A percentile compares a stretch with the other conserved stretches of the same genome.
Evolutionary conservation across 2,329 filamentous ascomycete genomes (phyloP).

Genomic region (Fusarium caatingaense): DNA sequence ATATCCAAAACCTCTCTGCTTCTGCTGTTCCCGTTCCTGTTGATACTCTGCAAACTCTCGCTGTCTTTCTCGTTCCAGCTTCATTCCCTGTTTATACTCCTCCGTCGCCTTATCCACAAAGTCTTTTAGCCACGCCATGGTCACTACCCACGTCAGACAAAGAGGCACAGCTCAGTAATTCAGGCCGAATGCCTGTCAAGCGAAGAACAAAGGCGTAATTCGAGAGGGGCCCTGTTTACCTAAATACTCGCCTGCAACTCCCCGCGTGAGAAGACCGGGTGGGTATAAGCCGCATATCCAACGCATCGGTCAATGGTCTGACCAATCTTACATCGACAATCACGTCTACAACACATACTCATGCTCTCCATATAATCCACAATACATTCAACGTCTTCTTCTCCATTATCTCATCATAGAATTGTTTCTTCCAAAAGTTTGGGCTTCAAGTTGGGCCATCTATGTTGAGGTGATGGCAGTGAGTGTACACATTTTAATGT

Average conservation of each 20-base stretch:
- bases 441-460: no score
- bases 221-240: no score
- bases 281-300: conserved; percentile 5
- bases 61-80: conserved; percentile 21
- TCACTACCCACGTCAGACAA: not conserved
- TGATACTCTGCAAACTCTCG: conserved; percentile 30
- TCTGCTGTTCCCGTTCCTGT: conserved; percentile 27
- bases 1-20: not conserved
- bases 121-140: conserved; percentile 42
- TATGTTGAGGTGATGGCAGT: no score
- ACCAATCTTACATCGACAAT: not conserved
- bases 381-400: no score
- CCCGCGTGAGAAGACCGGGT: not conserved
- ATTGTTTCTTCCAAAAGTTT: no score
- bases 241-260: not conserved
- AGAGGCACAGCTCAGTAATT: not conserved
- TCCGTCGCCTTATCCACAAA: conserved; percentile 43
- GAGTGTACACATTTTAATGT: conserved; percentile 10
- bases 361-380: no score
- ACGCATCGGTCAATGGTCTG: not conserved
- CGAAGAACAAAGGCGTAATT: no score
- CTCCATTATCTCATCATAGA: no score
- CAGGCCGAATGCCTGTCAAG: no score
- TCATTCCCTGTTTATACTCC: conserved; percentile 34
- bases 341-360: not conserved